Evolutionary conservation across 1,284 basidiomycete species (phyloP), one percentile per base, ranked within the genome.

Genomic region (Inonotus obliquus): DNA sequence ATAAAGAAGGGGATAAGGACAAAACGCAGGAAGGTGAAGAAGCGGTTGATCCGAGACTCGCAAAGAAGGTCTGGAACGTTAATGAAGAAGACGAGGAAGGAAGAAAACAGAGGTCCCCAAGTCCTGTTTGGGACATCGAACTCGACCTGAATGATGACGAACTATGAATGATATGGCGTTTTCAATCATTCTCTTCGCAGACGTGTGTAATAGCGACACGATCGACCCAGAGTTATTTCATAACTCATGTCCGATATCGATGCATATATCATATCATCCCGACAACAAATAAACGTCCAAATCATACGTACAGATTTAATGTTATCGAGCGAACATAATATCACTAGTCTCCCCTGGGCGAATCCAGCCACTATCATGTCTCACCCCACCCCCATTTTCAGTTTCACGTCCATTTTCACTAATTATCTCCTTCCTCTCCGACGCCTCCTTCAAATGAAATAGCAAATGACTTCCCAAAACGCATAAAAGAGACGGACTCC

Each of bases 121-220:
- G 77, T 64, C 83, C 84, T 1, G 71, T 76, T 14, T 86, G 85
- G 85, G 84, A 86, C 65, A 85, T 87, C 48, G 86, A 87, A 64
- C 72, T 78, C 1, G 79, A 81, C 53, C 66, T 79, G 45, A 76
- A 77, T 59, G 71, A 72, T 37, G 60, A 57, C 29, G 55, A 53
- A 17, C 11, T 21, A 9, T 49, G 21, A 49, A n/a, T n/a, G n/a
- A n/a, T n/a, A n/a, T n/a, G n/a, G 21, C 9, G 32, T 32, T 32
- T 32, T 32, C 32, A 32, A 9, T 32, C 32, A 32, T 14, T n/a
- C n/a, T n/a, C n/a, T n/a, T n/a, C n/a, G n/a, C n/a, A n/a, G n/a
- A n/a, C n/a, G n/a, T n/a, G n/a, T n/a, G n/a, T n/a, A n/a, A n/a
- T n/a, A n/a, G n/a, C n/a, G n/a, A n/a, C n/a, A n/a, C n/a, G n/a